Evolutionary conservation across 2,329 filamentous ascomycete species (phyloP), one percentile per base, ranked within the genome.

Genomic region (Sporothrix mexicana): DNA sequence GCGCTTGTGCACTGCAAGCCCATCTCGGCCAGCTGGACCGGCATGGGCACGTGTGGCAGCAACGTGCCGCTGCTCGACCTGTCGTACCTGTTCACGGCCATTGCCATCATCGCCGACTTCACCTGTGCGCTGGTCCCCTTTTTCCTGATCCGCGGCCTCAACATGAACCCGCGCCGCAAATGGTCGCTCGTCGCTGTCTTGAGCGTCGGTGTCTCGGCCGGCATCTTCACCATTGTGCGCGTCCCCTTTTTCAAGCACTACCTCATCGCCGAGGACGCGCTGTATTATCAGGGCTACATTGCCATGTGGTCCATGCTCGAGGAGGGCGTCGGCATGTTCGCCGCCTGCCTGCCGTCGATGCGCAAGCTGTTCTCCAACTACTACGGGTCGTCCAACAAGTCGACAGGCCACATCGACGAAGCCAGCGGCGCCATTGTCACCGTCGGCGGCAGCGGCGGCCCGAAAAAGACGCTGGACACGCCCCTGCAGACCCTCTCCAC

Each of bases 191-290:
- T 76, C 41, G 12, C 17, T 23, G 70, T 76, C 59, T 66, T 76
- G 53, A 71, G 72, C 10, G 67, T 76, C 20, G 73, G 74, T 23
- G 62, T 81, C 5, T 82, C 83, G 72, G 80, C 79, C 49, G 77
- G 83, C 20, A 74, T 78, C 12, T 81, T 82, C 0, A 81, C 82
- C 0, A 78, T 84, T 36, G 78, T 83, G 1, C 80, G 83, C 17
- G 70, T 61, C 12, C 73, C 74, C 13, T 73, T 59, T 53, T 69
- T 75, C 17, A 41, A 69, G 47, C 68, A 70, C 66, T 75, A 75
- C 49, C 71, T 71, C 2, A 66, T 70, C 8, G n/a, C 59, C 4
- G 47, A 61, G 10, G 61, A 73, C 45, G 62, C 53, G 1, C 20
- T 73, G 17, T 73, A 70, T 67, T 74, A 57, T 49, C 68, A 75